phyloP scores from a whole-genome alignment of 2,329 filamentous ascomycete species.

The Ophiostoma ulmi region DNA sequence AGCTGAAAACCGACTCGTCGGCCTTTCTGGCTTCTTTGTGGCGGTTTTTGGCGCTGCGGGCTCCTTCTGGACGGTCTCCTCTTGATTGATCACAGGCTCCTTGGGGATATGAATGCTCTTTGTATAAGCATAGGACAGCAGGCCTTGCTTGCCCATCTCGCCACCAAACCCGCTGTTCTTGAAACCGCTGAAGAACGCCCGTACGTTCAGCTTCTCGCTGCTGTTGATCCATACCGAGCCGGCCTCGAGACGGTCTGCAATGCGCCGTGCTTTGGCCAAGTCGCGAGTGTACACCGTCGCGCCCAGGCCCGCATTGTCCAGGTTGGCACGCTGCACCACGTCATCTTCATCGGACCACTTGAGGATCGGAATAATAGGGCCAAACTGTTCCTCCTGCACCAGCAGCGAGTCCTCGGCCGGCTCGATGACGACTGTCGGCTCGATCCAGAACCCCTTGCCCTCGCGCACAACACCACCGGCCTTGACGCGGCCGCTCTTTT shows the following conservation, averaged over 20 bases:
- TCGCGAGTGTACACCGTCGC: too few species aligned
- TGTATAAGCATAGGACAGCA: not conserved
- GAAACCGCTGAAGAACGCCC: not conserved
- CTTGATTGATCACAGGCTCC: too few species aligned
- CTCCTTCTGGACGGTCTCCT: too few species aligned
- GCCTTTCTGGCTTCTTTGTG: not conserved
- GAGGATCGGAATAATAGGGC: too few species aligned
- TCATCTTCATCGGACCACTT: too few species aligned
- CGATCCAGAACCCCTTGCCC: conserved; percentile 51
- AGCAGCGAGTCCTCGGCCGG: conserved; percentile 52
- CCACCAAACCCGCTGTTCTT: not conserved
- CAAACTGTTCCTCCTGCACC: conserved; percentile 47
- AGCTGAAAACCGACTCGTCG: not conserved
- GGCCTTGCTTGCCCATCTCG: not conserved
- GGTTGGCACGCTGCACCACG: too few species aligned
- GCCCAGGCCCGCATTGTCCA: too few species aligned
- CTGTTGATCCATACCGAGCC: not conserved
- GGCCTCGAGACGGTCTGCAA: too few species aligned
- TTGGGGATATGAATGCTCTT: not conserved
- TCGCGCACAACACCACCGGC: conserved; percentile 33
- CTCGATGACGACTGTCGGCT: conserved; percentile 54
- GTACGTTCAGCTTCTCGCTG: not conserved
- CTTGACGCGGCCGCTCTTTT: too few species aligned
- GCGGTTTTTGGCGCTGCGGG: too few species aligned
- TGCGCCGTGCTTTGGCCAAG: too few species aligned